Conservation (phyloP, 192 early-diverging fungal genomes). For the Umbelopsis vinacea region DNA sequence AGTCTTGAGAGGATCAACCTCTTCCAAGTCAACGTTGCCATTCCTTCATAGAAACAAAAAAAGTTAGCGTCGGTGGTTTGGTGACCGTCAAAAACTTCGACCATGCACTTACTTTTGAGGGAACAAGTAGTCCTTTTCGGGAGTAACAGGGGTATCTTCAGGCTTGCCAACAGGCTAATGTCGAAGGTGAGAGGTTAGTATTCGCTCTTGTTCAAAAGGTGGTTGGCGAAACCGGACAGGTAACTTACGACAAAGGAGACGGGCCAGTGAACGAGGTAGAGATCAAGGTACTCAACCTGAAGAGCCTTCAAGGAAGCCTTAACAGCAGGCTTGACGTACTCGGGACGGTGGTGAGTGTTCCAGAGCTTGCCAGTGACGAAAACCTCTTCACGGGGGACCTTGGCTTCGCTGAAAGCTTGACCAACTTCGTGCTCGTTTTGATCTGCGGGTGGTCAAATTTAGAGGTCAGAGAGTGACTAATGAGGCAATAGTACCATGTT, state of each 20-base stretch:
- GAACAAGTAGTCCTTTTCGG: constrained; percentile 33
- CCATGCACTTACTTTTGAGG: constrained; percentile 33
- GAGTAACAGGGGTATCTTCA: constrained; percentile 31
- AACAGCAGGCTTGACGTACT: constrained; percentile 65
- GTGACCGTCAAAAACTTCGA: too few species aligned
- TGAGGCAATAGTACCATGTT: constrained; percentile 24
- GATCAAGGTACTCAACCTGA: constrained; percentile 76
- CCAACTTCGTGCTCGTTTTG: constrained; percentile 83
- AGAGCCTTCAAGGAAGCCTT: constrained; percentile 71
- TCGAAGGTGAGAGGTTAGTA: neutral
- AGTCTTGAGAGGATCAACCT: constrained; percentile 57
- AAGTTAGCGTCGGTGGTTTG: neutral
- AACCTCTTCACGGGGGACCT: constrained; percentile 70
- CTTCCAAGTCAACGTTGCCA: constrained; percentile 43
- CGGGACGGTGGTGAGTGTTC: constrained; percentile 66
- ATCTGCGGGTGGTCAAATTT: constrained; percentile 37
- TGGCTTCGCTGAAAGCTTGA: constrained; percentile 60
- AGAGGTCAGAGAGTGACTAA: constrained; percentile 34
- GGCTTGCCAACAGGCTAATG: constrained; percentile 25
- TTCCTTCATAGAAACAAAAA: constrained; percentile 1
- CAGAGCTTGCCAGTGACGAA: constrained; percentile 82
- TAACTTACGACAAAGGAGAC: constrained; percentile 50
- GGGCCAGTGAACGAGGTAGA: constrained; percentile 90
- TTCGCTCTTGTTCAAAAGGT: neutral
- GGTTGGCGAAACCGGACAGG: neutral